Base-by-base conservation (phyloP, 2,329 filamentous ascomycete species). In the Colletotrichum abscissum region DNA sequence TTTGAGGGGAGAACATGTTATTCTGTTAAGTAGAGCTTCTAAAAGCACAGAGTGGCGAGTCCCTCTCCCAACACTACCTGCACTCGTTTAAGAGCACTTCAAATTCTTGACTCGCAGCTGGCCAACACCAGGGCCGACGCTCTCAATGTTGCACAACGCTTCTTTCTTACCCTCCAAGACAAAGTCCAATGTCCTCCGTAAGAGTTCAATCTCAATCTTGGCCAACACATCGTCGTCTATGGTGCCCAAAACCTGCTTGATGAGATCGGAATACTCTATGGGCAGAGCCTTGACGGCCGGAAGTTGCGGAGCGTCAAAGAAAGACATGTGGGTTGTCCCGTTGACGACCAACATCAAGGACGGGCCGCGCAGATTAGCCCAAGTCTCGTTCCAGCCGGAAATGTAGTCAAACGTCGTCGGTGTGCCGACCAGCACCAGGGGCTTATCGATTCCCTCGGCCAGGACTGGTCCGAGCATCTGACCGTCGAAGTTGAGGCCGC, bases 401-500 rank as follows among this genome's bases (percentile, higher is more conserved):
- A 83, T 79, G 12, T 80, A 75, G 11, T 73, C 56, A 35, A 81
- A 80, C 1, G 75, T 73, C 0, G 76, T 75, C 6, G 63, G 33
- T n/a, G 78, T 77, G 0, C 82, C 81, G 2, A 81, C 73, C 0
- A 80, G 74, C 1, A 82, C 67, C 56, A 84, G 80, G 0, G 81
- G 81, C 49, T 76, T 77, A 4, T 75, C 49, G 1, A 80, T 69
- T 1, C 80, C 81, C 3, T 74, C 66, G 26, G 74, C 72, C 2
- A 78, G 69, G 3, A 78, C 78, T 0, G 81, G 78, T 0, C 79
- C 79, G 46, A 79, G 78, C 1, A 85, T 68, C 0, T 70, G 63
- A 5, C 86, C 86, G 70, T 87, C 86, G 14, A 87, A 59, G 64
- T 86, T 79, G 1, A 85, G 74, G 2, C 84, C 85, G 0, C 78